Percentiles rank a stretch among this genome's conserved stretches.
Conservation (phyloP, 2,329 filamentous ascomycete species). For the Aschersonia sp. region DNA sequence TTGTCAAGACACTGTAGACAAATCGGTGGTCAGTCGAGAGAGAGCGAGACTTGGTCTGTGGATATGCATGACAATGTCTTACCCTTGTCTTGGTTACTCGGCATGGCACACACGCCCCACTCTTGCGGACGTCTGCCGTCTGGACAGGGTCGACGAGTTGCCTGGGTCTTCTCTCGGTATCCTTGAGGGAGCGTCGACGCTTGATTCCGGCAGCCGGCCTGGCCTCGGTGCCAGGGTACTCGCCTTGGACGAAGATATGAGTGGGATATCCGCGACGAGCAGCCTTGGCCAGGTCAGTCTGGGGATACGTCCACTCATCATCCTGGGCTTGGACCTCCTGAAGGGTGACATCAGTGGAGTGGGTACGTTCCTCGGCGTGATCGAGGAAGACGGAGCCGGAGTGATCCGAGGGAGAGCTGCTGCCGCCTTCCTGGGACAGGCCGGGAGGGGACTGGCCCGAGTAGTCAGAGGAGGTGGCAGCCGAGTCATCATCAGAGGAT, state of each 20-base stretch:
- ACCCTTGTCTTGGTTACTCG: constrained; percentile 32
- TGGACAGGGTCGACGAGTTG: constrained; percentile 25
- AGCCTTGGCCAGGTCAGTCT: constrained; percentile 17
- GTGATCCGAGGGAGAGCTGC: constrained; percentile 24
- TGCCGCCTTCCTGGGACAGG: constrained; percentile 21
- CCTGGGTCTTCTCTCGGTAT: constrained; percentile 19
- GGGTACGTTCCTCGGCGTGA: constrained; percentile 14
- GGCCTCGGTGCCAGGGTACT: constrained; percentile 10
- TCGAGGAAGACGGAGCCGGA: constrained; percentile 20
- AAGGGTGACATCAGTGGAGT: constrained; percentile 16
- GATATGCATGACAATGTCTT: constrained; percentile 14
- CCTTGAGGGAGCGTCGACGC: constrained; percentile 19
- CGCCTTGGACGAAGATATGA: constrained; percentile 16
- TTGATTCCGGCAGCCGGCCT: constrained; percentile 16
- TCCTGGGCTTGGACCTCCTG: constrained; percentile 21
- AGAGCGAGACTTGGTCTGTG: constrained; percentile 1
- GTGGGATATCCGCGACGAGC: constrained; percentile 15
- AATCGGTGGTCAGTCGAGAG: constrained; percentile 12
- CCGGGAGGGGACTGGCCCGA: constrained; percentile 22
- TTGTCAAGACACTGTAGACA: constrained; percentile 21
- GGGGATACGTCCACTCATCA: constrained; percentile 26
- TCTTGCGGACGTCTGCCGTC: constrained; percentile 33
- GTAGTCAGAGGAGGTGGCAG: constrained; percentile 19
- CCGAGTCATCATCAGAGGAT: constrained; percentile 15
- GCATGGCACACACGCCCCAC: constrained; percentile 32